Conservation (phyloP, 768 basidiomycete genomes). For the Cytidiella melzeri region DNA sequence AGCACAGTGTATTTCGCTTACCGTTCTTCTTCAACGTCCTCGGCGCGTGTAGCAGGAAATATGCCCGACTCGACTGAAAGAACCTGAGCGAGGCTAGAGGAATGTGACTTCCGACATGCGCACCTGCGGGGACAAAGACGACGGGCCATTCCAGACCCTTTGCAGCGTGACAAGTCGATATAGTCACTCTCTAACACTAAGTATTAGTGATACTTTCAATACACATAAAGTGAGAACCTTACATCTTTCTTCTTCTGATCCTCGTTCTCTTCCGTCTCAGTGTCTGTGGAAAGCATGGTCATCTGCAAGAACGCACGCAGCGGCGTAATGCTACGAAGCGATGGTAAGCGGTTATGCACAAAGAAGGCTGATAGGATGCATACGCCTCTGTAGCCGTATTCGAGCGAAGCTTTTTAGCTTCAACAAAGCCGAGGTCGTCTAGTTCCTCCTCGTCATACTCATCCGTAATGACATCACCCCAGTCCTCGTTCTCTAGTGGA, state of each 20-base stretch:
- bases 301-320: constrained; percentile 70
- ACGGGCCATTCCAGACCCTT: constrained; percentile 94
- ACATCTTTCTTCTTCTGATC: constrained; percentile 14
- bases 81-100: constrained; percentile 1
- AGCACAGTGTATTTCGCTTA: constrained; percentile 23
- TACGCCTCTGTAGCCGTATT: background rate
- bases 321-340: constrained; percentile 37
- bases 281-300: constrained; percentile 79
- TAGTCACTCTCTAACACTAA: constrained; percentile 78
- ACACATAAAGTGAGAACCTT: background rate
- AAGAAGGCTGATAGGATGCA: background rate
- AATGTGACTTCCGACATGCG: constrained; percentile 2
- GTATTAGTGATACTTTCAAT: background rate
- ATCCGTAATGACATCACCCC: constrained; percentile 3
- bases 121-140: constrained; percentile 72
- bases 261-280: constrained; percentile 53
- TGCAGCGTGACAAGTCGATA: constrained; percentile 83
- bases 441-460: constrained; percentile 13
- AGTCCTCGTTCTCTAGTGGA: constrained; percentile 11
- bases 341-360: background rate
- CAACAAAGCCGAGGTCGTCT: constrained; percentile 9
- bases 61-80: constrained; percentile 60
- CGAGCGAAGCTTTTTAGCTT: background rate
- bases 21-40: constrained; percentile 81
- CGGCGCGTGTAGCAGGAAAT: constrained; percentile 69